phyloP scores from a whole-genome alignment of 768 basidiomycete species.

The Termitomyces titanicus region DNA sequence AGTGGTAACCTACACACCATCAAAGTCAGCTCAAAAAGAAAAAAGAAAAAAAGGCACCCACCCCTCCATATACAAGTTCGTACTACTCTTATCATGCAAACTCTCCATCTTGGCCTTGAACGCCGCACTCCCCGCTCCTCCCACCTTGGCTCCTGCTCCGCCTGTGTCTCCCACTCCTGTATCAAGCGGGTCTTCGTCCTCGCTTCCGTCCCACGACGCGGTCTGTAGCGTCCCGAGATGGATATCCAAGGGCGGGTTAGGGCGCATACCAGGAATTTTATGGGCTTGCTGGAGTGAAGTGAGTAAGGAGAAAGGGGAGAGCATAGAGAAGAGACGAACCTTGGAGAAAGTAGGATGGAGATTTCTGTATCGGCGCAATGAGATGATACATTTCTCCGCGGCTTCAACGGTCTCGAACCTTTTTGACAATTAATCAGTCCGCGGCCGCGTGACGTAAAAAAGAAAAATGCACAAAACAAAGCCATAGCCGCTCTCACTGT shows the following conservation, averaged over 20 bases:
- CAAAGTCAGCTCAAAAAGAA: neutral
- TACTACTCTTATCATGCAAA: slow-evolving; percentile 60
- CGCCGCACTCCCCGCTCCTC: slow-evolving; percentile 28
- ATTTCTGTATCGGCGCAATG: slow-evolving; percentile 68
- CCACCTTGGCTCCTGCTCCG: slow-evolving; percentile 7
- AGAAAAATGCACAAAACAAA: slow-evolving; percentile 58
- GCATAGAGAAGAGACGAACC: slow-evolving; percentile 31
- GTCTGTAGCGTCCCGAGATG: neutral
- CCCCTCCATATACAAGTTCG: slow-evolving; percentile 83
- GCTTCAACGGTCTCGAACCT: slow-evolving; percentile 68
- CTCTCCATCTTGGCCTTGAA: slow-evolving; percentile 84
- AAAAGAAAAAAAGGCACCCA: slow-evolving; percentile 16
- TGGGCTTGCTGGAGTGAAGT: slow-evolving; percentile 49
- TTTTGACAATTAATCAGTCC: no score
- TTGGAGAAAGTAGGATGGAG: slow-evolving; percentile 87
- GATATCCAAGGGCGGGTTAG: slow-evolving; percentile 1
- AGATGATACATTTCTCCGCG: slow-evolving; percentile 72
- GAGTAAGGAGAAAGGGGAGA: neutral
- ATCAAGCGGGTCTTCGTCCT: neutral
- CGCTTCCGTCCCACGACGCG: slow-evolving; percentile 21
- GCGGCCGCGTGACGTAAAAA: neutral
- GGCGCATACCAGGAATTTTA: slow-evolving; percentile 71
- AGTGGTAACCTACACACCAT: slow-evolving; percentile 53
- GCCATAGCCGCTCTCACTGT: slow-evolving; percentile 70
- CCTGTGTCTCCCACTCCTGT: neutral